Evolutionary conservation across 2,329 filamentous ascomycete species (phyloP), one percentile per base, ranked within the genome.

Genomic region (Thielaviopsis euricoi): DNA sequence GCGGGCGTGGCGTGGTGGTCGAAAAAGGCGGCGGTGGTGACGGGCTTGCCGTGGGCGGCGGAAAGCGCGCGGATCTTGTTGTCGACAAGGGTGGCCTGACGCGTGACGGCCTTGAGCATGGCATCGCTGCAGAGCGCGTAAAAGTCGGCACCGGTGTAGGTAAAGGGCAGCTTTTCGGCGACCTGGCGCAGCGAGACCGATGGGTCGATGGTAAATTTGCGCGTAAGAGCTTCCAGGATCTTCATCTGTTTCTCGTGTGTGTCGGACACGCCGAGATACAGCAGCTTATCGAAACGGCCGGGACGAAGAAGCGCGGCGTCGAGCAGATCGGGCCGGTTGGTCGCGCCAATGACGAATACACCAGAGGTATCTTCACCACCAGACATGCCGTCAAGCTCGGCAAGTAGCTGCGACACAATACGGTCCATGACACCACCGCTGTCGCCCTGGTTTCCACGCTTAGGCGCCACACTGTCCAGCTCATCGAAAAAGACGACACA

Each of bases 351-450:
- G 26, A 97, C 93, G 68, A 97, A 97, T 5, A 97, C 91, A 21
- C 90, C 89, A 17, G 89, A 90, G 63, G 91, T 86, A 49, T 61
- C 59, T 33, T 61, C 59, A 12, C 59, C 56, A 15, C 56, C 53
- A 56, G 90, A 96, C 93, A 98, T 98, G 55, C 93, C 93, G 67
- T 98, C 93, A 22, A 98, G 76, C 71, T 98, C 93, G 0, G 93
- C 93, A 12, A 98, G 79, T 51, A 98, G 74, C 73, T 97, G 93
- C 60, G 86, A 93, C 55, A 98, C 91, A 63, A 97, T 97, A 58
- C 93, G 83, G 69, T 97, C 93, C 91, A 97, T 97, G 58, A 97
- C 93, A 67, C 93, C 93, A 59, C 93, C 91, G 62, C 89, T 95
- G 66, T 97, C 93, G 53, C 93, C 93, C 70, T 97, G 91, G 66